These are phyloP conservation scores for Ceratocystiopsis brevicomis DNA, from an alignment of 2,329 filamentous ascomycete species.

Conservation along the genomic window DNA sequence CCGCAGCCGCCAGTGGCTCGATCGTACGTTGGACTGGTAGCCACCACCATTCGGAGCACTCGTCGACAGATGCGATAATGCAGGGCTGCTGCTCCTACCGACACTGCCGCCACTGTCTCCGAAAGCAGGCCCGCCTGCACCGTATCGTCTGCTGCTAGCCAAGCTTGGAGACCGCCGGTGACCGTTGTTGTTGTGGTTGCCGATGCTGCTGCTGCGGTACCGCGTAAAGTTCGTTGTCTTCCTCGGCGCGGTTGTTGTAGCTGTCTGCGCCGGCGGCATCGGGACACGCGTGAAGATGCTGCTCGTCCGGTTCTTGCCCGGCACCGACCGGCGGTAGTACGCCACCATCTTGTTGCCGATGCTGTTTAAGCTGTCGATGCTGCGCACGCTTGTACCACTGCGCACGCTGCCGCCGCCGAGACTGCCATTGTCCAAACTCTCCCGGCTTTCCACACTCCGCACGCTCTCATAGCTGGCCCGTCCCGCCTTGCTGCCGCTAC, in stretches of 20 bases:
- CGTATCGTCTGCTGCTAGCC: neutral
- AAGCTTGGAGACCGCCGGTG: neutral
- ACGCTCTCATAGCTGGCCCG: neutral
- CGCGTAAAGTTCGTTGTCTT: slow-evolving; percentile 9
- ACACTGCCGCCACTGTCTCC: neutral
- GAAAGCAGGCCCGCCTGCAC: too few relatives aligned
- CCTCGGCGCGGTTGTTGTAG: neutral
- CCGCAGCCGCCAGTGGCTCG: slow-evolving; percentile 23
- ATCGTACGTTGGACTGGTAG: slow-evolving; percentile 3
- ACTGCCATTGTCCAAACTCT: slow-evolving; percentile 1
- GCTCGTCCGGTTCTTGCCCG: slow-evolving; percentile 17
- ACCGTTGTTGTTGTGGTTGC: neutral
- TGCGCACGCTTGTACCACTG: neutral
- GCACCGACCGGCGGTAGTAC: slow-evolving; percentile 23
- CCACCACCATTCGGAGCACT: neutral
- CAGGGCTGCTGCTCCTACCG: neutral
- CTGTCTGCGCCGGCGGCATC: neutral
- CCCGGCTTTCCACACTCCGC: too few relatives aligned
- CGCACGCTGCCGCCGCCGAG: slow-evolving; percentile 4
- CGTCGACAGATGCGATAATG: neutral
- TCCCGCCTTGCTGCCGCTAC: neutral
- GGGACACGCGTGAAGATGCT: slow-evolving; percentile 7
- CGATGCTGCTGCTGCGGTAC: slow-evolving; percentile 1
- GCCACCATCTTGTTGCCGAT: neutral
- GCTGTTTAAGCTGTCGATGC: neutral